Percentiles rank a stretch among this genome's conserved stretches.
phyloP scores from a whole-genome alignment of 768 basidiomycete species.

The Russula emetica region DNA sequence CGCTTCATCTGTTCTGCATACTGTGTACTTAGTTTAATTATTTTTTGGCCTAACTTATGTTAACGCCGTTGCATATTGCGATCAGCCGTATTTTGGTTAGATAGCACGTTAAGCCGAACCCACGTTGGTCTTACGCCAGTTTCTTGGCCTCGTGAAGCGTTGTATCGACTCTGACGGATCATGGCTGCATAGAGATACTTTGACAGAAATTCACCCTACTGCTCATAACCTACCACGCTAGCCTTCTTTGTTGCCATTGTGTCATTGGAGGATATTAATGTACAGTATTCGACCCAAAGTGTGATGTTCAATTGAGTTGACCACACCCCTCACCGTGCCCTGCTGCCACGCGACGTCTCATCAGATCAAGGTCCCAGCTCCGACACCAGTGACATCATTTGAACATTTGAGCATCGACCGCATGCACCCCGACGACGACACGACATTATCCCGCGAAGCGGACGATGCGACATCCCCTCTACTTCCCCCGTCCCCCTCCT shows the following conservation, averaged over 20 bases:
- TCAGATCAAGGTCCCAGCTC: background rate
- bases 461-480: constrained; percentile 22
- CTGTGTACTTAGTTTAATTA: constrained; percentile 12
- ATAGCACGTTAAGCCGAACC: constrained; percentile 1
- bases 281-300: too few relatives aligned
- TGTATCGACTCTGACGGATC: too few relatives aligned
- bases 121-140: too few relatives aligned
- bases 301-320: too few relatives aligned
- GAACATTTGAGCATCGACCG: background rate
- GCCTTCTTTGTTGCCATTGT: too few relatives aligned
- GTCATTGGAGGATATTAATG: too few relatives aligned
- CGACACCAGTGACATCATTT: background rate
- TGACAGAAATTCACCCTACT: too few relatives aligned
- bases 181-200: background rate
- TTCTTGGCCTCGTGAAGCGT: too few relatives aligned
- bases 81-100: background rate
- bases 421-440: constrained; percentile 4
- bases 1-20: constrained; percentile 13
- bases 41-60: background rate
- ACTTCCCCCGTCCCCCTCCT: constrained; percentile 2
- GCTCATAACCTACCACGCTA: too few relatives aligned
- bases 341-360: too few relatives aligned
- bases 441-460: constrained; percentile 2
- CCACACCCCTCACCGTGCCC: too few relatives aligned
- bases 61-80: background rate